phyloP scores from a whole-genome alignment of 345 rosid species.

The Lenwebbia sp. region DNA sequence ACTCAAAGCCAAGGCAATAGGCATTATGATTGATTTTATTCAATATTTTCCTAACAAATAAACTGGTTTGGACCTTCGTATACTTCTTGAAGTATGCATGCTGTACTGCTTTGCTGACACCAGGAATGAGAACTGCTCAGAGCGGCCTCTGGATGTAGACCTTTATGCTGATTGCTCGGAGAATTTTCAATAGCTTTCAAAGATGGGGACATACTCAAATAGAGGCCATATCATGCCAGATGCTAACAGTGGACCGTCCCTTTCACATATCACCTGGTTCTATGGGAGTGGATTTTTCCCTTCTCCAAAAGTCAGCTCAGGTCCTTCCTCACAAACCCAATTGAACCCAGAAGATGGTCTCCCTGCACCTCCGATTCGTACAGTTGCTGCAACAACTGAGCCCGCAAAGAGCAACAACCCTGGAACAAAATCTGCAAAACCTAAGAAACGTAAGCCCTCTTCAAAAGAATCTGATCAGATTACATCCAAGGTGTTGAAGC shows the following conservation, averaged over 20 bases:
- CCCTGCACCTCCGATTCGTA: constrained; percentile 19
- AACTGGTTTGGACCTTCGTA: not conserved
- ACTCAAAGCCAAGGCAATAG: not conserved
- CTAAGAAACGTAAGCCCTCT: constrained; percentile 22
- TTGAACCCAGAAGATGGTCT: constrained; percentile 10
- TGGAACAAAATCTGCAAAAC: constrained; percentile 7
- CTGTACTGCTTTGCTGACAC: not conserved
- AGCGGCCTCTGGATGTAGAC: not conserved
- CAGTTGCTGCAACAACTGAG: constrained; percentile 14
- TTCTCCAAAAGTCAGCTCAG: constrained; percentile 9
- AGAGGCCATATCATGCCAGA: constrained; percentile 25
- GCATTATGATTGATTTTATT: not conserved
- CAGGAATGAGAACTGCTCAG: not conserved
- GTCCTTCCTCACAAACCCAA: constrained; percentile 18
- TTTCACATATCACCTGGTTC: constrained; percentile 28
- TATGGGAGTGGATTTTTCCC: constrained; percentile 22
- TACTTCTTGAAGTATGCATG: not conserved
- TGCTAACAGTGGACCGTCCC: constrained; percentile 13
- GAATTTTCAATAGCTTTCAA: constrained; percentile 1
- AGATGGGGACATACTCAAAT: constrained; percentile 38
- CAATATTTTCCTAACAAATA: not conserved
- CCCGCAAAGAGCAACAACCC: not conserved
- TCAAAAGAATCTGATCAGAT: constrained; percentile 13
- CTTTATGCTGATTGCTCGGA: not conserved
- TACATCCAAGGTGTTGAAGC: constrained; percentile 17